Percentiles rank a stretch among this genome's conserved stretches.
These are phyloP conservation scores for Phytophthora fragariaefolia DNA, from an alignment of 352 stramenopile genomes.

Conservation along the genomic window DNA sequence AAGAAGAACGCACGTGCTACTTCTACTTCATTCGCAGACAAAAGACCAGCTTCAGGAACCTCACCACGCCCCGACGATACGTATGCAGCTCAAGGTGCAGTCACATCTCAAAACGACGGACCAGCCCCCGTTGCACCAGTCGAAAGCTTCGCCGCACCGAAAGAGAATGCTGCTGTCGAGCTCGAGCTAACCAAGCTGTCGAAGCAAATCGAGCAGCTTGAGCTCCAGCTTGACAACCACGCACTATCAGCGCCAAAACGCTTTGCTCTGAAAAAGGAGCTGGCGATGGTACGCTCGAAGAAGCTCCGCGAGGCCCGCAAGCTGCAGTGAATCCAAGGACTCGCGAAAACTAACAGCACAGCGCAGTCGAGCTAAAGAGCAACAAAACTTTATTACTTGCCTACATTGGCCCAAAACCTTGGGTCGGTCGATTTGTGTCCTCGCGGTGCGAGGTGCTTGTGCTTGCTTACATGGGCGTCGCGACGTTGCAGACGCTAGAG, in stretches of 20 bases:
- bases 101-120: slow-evolving; percentile 1
- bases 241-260: slow-evolving; percentile 73
- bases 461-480: slow-evolving; percentile 30
- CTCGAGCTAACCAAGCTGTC: slow-evolving; percentile 38
- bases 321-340: slow-evolving; percentile 22
- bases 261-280: slow-evolving; percentile 85
- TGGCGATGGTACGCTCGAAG: slow-evolving; percentile 70
- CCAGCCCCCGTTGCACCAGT: slow-evolving; percentile 28
- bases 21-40: too few species aligned
- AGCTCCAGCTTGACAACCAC: slow-evolving; percentile 68
- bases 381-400: slow-evolving; percentile 45
- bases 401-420: slow-evolving; percentile 33
- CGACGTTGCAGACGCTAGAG: slow-evolving; percentile 25
- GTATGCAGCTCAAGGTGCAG: slow-evolving; percentile 23
- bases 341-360: neutral
- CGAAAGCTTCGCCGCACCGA: slow-evolving; percentile 7
- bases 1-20: slow-evolving; percentile 19
- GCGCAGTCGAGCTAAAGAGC: slow-evolving; percentile 18
- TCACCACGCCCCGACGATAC: slow-evolving; percentile 3
- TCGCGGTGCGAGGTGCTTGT: slow-evolving; percentile 13
- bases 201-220: slow-evolving; percentile 57
- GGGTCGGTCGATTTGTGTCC: slow-evolving; percentile 28
- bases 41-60: slow-evolving; percentile 1
- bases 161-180: slow-evolving; percentile 18
- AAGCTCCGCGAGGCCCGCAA: slow-evolving; percentile 64